Conservation (phyloP, 805 yeast genomes). For the Myxozyma kluyveri region DNA sequence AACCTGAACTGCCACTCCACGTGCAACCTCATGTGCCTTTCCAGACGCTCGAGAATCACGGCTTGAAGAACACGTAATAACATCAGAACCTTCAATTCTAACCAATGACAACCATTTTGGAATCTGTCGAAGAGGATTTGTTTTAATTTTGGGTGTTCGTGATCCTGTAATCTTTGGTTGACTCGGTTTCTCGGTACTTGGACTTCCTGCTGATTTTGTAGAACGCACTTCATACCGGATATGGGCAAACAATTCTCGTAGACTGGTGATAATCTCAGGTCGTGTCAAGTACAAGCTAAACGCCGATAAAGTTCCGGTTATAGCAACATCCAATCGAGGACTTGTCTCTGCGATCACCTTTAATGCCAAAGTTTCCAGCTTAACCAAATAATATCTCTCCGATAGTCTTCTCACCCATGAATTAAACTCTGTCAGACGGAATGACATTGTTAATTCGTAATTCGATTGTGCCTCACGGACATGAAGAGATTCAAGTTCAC, state of each 20-base stretch:
- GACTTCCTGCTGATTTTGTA: not conserved
- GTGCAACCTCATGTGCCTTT: constrained; percentile 5
- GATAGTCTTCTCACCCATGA: constrained; percentile 18
- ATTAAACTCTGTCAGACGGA: constrained; percentile 30
- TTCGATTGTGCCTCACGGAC: constrained; percentile 20
- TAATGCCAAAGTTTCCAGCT: constrained; percentile 16
- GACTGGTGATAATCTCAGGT: constrained; percentile 26
- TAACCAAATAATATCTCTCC: constrained; percentile 14
- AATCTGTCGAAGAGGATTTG: constrained; percentile 12
- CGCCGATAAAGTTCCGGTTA: constrained; percentile 18
- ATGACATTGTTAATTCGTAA: constrained; percentile 32
- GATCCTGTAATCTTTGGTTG: not conserved
- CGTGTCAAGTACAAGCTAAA: constrained; percentile 22
- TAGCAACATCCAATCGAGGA: constrained; percentile 22
- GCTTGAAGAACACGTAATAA: constrained; percentile 21
- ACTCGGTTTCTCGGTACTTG: not conserved
- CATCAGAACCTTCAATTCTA: constrained; percentile 35
- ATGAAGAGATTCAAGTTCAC: constrained; percentile 38
- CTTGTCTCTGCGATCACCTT: constrained; percentile 25
- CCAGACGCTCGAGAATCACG: constrained; percentile 5
- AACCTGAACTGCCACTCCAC: constrained; percentile 21
- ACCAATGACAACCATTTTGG: constrained; percentile 36
- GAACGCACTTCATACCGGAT: constrained; percentile 13
- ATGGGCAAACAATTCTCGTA: constrained; percentile 21
- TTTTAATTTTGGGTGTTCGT: not conserved